These are phyloP conservation scores for Rosellinia necatrix DNA, from an alignment of 2,329 filamentous ascomycete species.

Conservation along the genomic window DNA sequence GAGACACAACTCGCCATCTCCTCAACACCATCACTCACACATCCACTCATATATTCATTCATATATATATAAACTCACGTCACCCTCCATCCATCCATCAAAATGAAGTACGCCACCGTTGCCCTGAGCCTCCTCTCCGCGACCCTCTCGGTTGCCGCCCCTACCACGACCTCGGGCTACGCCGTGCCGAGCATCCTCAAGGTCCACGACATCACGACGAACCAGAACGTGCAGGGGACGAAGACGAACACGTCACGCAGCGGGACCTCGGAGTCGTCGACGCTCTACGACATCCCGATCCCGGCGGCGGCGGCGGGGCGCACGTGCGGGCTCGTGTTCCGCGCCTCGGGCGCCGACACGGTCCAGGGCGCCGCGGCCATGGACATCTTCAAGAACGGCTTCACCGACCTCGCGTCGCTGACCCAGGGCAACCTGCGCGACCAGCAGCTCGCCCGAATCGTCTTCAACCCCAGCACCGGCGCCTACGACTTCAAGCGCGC, in stretches of 20 bases:
- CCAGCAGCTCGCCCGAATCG: conserved; percentile 31
- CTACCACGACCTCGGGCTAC: conserved; percentile 28
- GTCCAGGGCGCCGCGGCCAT: conserved; percentile 26
- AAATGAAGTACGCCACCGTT: conserved; percentile 35
- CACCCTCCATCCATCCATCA: conserved; percentile 22
- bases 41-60: not conserved
- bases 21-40: not conserved
- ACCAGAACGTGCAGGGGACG: conserved; percentile 20
- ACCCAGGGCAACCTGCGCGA: conserved; percentile 34
- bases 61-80: too few relatives aligned
- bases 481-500: conserved; percentile 32
- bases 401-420: conserved; percentile 31
- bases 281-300: conserved; percentile 37
- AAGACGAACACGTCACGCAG: conserved; percentile 29
- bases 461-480: conserved; percentile 28
- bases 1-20: not conserved
- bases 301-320: conserved; percentile 28
- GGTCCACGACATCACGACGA: conserved; percentile 31
- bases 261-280: conserved; percentile 31
- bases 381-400: conserved; percentile 37
- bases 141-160: conserved; percentile 33
- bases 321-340: conserved; percentile 36
- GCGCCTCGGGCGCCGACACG: conserved; percentile 19
- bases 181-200: conserved; percentile 35
- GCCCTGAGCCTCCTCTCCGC: conserved; percentile 32